A percentile compares a stretch with the other conserved stretches of the same genome.
phyloP scores from a whole-genome alignment of 148 eudicot species.

The Chenopodium formosanum region DNA sequence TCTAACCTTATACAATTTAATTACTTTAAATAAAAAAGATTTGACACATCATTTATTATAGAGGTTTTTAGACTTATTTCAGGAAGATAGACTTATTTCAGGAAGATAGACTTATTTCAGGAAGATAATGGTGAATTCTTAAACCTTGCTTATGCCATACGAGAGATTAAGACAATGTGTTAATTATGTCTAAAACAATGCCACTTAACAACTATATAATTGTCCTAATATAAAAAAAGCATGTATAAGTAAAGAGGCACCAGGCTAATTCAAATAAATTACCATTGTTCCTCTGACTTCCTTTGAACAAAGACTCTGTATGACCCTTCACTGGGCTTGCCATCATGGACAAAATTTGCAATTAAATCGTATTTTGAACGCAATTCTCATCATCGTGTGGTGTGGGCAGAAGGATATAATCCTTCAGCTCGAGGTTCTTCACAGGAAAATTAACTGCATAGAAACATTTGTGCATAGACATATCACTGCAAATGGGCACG shows the following conservation, averaged over 20 bases:
- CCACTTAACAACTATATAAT: neutral
- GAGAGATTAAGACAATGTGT: neutral
- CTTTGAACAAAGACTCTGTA: slow-evolving; percentile 96
- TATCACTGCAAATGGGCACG: neutral
- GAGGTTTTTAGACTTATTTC: neutral
- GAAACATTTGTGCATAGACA: slow-evolving; percentile 1
- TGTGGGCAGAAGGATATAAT: slow-evolving; percentile 81
- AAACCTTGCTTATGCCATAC: neutral
- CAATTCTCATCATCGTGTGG: slow-evolving; percentile 58
- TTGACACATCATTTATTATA: too few species aligned
- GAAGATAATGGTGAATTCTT: neutral
- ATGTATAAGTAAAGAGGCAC: neutral
- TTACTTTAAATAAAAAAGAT: too few species aligned
- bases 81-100: neutral
- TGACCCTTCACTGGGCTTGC: slow-evolving; percentile 93
- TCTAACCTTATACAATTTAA: too few species aligned
- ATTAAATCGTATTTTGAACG: slow-evolving; percentile 90
- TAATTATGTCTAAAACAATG: neutral
- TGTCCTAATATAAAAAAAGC: neutral
- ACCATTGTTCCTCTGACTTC: slow-evolving; percentile 97
- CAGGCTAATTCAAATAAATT: slow-evolving; percentile 9
- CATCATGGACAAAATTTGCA: slow-evolving; percentile 96
- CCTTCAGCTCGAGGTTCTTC: slow-evolving; percentile 96
- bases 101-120: neutral
- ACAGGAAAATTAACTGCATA: slow-evolving; percentile 86